A percentile compares a stretch with the other conserved stretches of the same genome.
phyloP scores from a whole-genome alignment of 805 yeast genomes.

The Kuraishia borneana region DNA sequence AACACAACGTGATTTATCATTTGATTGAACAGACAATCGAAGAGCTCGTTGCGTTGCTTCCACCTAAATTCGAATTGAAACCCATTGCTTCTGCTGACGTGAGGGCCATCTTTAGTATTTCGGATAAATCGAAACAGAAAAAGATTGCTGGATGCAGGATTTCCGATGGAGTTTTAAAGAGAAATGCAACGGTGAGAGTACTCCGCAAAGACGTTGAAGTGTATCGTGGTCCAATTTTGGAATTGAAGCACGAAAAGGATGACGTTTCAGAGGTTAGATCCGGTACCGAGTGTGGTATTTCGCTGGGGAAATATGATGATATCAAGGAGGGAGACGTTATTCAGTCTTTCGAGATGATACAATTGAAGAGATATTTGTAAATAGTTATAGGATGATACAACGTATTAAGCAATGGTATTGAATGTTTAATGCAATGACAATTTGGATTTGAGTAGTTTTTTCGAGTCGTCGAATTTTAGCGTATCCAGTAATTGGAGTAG shows the following conservation, averaged over 20 bases:
- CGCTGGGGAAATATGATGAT: conserved; percentile 55
- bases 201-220: conserved; percentile 36
- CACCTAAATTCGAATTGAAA: conserved; percentile 58
- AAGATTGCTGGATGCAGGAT: conserved; percentile 87
- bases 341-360: conserved; percentile 60
- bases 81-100: conserved; percentile 57
- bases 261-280: conserved; percentile 68
- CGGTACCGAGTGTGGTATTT: conserved; percentile 85
- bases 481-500: no score
- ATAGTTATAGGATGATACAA: no score
- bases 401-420: no score
- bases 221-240: conserved; percentile 36
- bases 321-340: conserved; percentile 69
- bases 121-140: conserved; percentile 40
- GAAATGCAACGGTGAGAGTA: conserved; percentile 33
- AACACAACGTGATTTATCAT: conserved; percentile 76
- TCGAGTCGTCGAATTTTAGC: not conserved
- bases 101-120: conserved; percentile 61
- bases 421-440: no score
- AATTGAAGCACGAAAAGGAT: conserved; percentile 74
- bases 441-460: no score
- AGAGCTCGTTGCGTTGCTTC: conserved; percentile 44
- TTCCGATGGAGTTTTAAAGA: conserved; percentile 50
- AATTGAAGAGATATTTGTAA: conserved; percentile 41
- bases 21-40: conserved; percentile 75